Percentiles rank a stretch among this genome's conserved stretches.
Conservation (phyloP, 2,329 filamentous ascomycete genomes). For the Colletotrichum spaethianum region DNA sequence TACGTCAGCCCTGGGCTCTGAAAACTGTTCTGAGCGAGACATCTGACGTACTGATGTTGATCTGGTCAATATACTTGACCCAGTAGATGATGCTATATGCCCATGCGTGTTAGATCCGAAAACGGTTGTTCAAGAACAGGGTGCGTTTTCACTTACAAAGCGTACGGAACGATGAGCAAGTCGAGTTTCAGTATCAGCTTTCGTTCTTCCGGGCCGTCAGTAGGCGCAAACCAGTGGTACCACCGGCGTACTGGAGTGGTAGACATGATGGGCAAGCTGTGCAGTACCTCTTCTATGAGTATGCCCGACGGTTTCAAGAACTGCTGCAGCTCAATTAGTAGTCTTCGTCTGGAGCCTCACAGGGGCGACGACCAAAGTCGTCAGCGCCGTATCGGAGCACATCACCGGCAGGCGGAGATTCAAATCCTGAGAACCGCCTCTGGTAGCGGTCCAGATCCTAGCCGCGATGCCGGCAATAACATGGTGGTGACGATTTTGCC, state of each 20-base stretch:
- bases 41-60: conserved; percentile 61
- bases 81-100: conserved; percentile 63
- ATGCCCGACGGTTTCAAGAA: background rate
- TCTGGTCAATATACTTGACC: conserved; percentile 70
- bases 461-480: background rate
- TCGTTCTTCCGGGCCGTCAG: conserved; percentile 65
- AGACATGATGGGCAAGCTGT: conserved; percentile 2
- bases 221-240: conserved; percentile 62
- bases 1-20: background rate
- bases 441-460: background rate
- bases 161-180: conserved; percentile 68
- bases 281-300: background rate
- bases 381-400: conserved; percentile 23
- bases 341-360: background rate
- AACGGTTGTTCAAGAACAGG: background rate
- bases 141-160: conserved; percentile 49
- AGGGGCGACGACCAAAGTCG: background rate
- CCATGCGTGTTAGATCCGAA: background rate
- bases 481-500: background rate
- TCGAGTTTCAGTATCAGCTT: conserved; percentile 70
- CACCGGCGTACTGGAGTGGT: conserved; percentile 2
- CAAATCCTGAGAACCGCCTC: background rate
- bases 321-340: background rate
- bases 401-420: conserved; percentile 8
- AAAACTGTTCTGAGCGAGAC: too few relatives aligned